phyloP scores from a whole-genome alignment of 768 basidiomycete species.

The Cystoderma amianthinum region DNA sequence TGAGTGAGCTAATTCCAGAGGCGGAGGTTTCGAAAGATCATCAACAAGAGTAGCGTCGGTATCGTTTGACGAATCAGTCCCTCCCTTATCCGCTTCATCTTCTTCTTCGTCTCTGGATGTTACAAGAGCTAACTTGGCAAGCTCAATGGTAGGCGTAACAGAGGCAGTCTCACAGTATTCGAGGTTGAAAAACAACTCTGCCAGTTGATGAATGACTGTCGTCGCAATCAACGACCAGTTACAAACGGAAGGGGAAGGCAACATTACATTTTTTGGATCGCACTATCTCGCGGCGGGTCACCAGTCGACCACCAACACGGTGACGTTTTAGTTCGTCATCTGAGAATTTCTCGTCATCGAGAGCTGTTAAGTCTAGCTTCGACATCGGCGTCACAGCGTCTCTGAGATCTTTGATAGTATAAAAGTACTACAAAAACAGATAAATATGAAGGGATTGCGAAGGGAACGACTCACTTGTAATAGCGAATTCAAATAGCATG shows the following conservation, averaged over 20 bases:
- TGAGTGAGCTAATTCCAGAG: conserved; percentile 19
- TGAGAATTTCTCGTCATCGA: conserved; percentile 66
- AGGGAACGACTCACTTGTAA: conserved; percentile 42
- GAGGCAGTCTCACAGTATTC: conserved; percentile 58
- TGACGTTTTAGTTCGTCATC: conserved; percentile 80
- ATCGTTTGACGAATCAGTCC: conserved; percentile 79
- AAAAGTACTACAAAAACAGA: conserved; percentile 70
- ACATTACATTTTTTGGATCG: conserved; percentile 78
- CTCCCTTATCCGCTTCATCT: conserved; percentile 64
- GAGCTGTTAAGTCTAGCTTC: conserved; percentile 41
- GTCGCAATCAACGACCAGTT: conserved; percentile 6
- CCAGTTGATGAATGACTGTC: conserved; percentile 75
- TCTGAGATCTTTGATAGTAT: conserved; percentile 88
- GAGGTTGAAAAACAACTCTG: conserved; percentile 71
- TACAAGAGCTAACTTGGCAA: conserved; percentile 87
- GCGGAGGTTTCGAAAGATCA: conserved; percentile 42
- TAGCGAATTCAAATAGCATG: conserved; percentile 80
- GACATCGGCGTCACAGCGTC: conserved; percentile 62
- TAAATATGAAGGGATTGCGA: conserved; percentile 1
- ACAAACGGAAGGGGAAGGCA: conserved; percentile 1
- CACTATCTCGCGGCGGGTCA: conserved; percentile 74
- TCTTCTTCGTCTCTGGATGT: conserved; percentile 89
- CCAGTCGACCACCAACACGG: conserved; percentile 81
- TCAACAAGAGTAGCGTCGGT: conserved; percentile 88
- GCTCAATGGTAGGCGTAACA: conserved; percentile 78